Evolutionary conservation across 331 rosid genomes (phyloP), one percentile per base, ranked within the genome.

Genomic region (Quercus lobata): DNA sequence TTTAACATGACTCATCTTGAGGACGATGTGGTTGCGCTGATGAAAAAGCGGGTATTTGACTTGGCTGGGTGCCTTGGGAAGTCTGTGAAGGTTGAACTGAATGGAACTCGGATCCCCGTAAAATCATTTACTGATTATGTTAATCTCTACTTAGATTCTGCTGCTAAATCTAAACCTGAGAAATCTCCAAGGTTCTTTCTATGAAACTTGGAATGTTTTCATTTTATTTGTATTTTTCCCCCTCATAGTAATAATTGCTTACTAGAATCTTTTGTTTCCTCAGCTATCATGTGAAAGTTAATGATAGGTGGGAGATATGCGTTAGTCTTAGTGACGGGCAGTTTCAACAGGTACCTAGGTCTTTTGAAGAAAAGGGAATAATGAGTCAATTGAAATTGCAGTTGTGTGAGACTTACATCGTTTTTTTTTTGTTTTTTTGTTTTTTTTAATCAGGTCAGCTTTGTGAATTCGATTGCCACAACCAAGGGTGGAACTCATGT

Each of bases 401-500:
- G 35, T 58, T 73, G 8, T 35, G 6, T 9, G 22, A 15, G 70
- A 32, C 74, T 78, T 68, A 74, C 8, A 79, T 72, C 17, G 18
- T 21, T 25, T 24, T 21, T 25, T 24, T 30, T 30, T 2, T 71
- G 22, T 25, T 15, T 6, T n/a, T n/a, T n/a, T n/a, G n/a, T n/a
- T n/a, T n/a, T n/a, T n/a, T 58, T 57, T 72, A 32, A 46, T 37
- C 96, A 92, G 97, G 97, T 92, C 85, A 94, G 96, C 88, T 94
- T 94, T 84, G 98, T 87, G 61, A 94, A 94, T 63, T 76, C 87
- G 32, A 94, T 92, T 76, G 90, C 96, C 11, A 94, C 97, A 57
- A 94, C 88, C 57, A 94, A 92, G 86, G 98, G 98, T n/a, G 98
- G 97, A 57, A 90, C 98, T 61, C 97, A 94, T 80, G 98, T 94